phyloP scores from a whole-genome alignment of 208 protist genomes.

The Acanthamoeba lenticulata region DNA sequence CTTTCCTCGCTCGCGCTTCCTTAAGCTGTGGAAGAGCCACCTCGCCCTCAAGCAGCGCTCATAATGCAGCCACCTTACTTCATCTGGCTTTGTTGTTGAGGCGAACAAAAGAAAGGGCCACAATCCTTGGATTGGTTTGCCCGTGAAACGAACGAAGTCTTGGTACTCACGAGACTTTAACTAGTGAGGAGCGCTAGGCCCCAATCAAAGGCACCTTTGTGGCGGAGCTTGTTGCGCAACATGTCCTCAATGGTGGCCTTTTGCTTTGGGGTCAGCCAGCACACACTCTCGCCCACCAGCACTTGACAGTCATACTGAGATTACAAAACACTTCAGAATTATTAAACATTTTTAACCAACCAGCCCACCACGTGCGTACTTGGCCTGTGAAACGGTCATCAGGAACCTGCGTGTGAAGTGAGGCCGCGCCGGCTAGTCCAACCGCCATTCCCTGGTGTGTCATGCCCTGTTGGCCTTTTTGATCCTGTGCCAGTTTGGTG shows the following conservation, averaged over 20 bases:
- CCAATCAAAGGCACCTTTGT: background rate
- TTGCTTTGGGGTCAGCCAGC: background rate
- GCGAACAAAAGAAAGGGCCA: too few relatives aligned
- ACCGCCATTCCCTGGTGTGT: background rate
- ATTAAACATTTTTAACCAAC: background rate
- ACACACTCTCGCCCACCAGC: background rate
- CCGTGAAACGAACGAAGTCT: too few relatives aligned
- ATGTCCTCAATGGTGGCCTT: background rate
- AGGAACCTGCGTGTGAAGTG: background rate
- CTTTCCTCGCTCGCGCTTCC: background rate
- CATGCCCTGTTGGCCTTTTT: background rate
- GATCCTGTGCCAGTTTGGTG: background rate
- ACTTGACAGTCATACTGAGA: background rate
- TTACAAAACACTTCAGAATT: background rate
- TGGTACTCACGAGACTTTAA: too few relatives aligned
- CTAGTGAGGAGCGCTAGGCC: background rate
- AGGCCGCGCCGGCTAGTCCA: background rate
- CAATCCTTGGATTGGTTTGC: too few relatives aligned
- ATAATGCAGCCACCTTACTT: too few relatives aligned
- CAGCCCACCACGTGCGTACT: background rate
- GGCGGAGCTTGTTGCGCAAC: background rate
- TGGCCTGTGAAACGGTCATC: background rate
- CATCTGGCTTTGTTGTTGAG: too few relatives aligned
- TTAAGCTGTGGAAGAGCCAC: conserved; percentile 11
- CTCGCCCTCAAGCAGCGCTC: background rate